These are phyloP conservation scores for Chionographis japonica DNA, from an alignment of 106 monocot genomes.

Conservation along the genomic window DNA sequence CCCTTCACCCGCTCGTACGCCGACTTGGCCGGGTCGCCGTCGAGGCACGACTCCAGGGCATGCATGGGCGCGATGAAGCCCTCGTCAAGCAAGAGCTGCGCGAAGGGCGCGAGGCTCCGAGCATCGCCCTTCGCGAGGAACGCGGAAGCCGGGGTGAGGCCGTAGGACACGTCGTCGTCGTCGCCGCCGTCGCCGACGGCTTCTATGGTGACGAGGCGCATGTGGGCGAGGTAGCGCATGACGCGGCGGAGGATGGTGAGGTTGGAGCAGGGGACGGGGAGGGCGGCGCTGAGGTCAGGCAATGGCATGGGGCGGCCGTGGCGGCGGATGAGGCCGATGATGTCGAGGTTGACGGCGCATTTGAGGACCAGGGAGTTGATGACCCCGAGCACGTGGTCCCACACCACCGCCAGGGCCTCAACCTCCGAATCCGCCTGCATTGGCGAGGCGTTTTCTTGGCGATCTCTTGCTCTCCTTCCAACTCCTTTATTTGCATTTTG, in stretches of 20 bases:
- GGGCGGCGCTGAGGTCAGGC: constrained; percentile 2
- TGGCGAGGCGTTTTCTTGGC: no score
- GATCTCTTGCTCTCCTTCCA: no score
- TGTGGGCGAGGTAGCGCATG: constrained; percentile 11
- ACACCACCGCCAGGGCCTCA: no score
- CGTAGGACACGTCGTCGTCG: not conserved
- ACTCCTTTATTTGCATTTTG: no score
- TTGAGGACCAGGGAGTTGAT: not conserved
- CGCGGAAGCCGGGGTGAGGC: constrained; percentile 1
- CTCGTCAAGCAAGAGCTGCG: not conserved
- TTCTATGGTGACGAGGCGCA: not conserved
- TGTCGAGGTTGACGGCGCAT: constrained; percentile 7
- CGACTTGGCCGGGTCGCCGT: not conserved
- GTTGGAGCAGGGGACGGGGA: not conserved
- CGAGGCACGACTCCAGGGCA: not conserved
- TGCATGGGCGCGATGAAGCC: not conserved
- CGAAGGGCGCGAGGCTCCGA: not conserved
- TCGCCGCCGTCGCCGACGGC: not conserved
- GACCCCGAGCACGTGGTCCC: not conserved
- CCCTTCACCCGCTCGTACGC: not conserved
- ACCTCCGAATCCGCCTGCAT: no score
- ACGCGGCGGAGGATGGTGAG: constrained; percentile 5
- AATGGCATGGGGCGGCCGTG: constrained; percentile 3
- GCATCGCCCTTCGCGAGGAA: constrained; percentile 2
- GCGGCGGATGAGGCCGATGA: constrained; percentile 5